These are phyloP conservation scores for Hanseniaspora mollemarum DNA, from an alignment of 805 yeast species.

Conservation along the genomic window DNA sequence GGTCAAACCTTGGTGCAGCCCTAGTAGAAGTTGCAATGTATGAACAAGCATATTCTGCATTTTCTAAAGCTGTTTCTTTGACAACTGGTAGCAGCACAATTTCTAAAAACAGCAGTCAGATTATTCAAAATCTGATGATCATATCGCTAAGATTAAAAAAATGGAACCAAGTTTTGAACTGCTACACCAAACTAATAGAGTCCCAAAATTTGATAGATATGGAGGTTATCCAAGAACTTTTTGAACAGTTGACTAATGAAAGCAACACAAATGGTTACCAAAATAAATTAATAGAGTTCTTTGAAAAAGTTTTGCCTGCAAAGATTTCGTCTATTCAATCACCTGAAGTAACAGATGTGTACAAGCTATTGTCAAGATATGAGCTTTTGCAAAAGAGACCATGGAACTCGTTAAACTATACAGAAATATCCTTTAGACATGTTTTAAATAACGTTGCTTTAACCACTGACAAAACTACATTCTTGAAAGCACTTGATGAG, in stretches of 20 bases:
- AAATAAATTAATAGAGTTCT: constrained; percentile 31
- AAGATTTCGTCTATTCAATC: constrained; percentile 11
- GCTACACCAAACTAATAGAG: constrained; percentile 52
- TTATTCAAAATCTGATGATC: constrained; percentile 76
- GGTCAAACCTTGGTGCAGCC: constrained; percentile 87
- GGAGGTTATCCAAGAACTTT: constrained; percentile 62
- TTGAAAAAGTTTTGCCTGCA: constrained; percentile 8
- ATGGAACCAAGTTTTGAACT: constrained; percentile 79
- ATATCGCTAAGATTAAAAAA: constrained; percentile 74
- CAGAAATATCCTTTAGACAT: constrained; percentile 78
- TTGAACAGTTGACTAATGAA: constrained; percentile 47
- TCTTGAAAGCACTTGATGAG: constrained; percentile 71
- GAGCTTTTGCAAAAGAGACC: constrained; percentile 79
- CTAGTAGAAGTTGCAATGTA: constrained; percentile 51
- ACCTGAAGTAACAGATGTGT: constrained; percentile 9
- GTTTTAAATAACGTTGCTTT: constrained; percentile 53
- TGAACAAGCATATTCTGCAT: constrained; percentile 73
- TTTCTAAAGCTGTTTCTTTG: constrained; percentile 68
- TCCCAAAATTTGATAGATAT: constrained; percentile 55
- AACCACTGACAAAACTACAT: constrained; percentile 46
- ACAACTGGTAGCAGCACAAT: constrained; percentile 67
- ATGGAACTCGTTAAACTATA: constrained; percentile 76
- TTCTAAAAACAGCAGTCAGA: constrained; percentile 68
- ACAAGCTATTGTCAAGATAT: constrained; percentile 70
- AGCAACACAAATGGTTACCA: constrained; percentile 43